Percentiles rank a stretch among this genome's conserved stretches.
These are phyloP conservation scores for Kwoniella sp. DNA, from an alignment of 768 basidiomycete species.

Conservation along the genomic window DNA sequence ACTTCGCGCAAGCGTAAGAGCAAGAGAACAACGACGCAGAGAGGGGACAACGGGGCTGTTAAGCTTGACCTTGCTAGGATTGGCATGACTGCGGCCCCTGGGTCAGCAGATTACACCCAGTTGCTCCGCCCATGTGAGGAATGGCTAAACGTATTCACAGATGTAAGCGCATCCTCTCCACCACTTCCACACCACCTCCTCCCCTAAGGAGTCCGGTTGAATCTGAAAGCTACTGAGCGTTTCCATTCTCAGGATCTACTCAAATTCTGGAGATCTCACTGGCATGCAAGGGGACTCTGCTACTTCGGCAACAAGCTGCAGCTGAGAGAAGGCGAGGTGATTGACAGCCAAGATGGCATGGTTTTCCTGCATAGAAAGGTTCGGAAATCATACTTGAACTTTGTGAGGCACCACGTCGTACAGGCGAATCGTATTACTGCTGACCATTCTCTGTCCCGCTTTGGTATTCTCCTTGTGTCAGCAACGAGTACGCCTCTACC, in stretches of 20 bases:
- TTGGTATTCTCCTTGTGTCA: neutral
- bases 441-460: too few species aligned
- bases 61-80: too few species aligned
- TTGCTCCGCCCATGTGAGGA: neutral
- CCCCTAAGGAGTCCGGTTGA: too few species aligned
- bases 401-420: neutral
- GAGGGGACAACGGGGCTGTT: too few species aligned
- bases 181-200: too few species aligned
- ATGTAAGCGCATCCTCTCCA: too few species aligned
- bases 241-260: neutral
- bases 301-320: neutral
- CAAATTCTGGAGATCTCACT: neutral
- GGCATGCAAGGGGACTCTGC: neutral
- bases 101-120: neutral
- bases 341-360: neutral
- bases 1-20: neutral
- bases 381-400: too few species aligned
- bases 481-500: too few species aligned
- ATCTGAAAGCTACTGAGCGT: too few species aligned
- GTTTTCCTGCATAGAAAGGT: neutral
- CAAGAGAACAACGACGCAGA: neutral
- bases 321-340: neutral
- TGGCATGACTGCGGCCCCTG: neutral
- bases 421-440: too few species aligned
- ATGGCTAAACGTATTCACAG: neutral